Base-by-base conservation (phyloP, 2,329 filamentous ascomycete genomes). In the Raffaelea ambrosiae region DNA sequence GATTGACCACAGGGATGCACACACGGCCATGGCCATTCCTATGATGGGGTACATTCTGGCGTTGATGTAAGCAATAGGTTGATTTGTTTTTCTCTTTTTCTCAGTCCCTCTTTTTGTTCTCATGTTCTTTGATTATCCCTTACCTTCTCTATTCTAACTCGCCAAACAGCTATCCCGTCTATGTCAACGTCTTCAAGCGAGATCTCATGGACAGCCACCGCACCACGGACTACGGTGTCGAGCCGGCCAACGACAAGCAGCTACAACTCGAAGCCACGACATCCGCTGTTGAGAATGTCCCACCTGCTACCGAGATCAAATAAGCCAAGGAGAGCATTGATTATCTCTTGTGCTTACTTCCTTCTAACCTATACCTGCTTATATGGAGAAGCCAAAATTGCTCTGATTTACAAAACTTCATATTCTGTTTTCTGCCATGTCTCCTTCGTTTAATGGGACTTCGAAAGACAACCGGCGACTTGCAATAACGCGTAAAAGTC, bases 41-140 rank as follows among this genome's bases (percentile, higher is more conserved):
- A 59, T 60, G 57, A 59, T 59, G 58, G 58, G 58, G 10, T 61
- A 59, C 48, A 54, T 59, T 22, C 42, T 60, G n/a, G 57, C 59
- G 1, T 55, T 55, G 46, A 47, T 56, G 56, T 58, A 50, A n/a
- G n/a, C n/a, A n/a, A n/a, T n/a, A n/a, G n/a, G 41, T 26, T 23
- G 31, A 3, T 33, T 11, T 36, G 9, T n/a, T n/a, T 46, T 43
- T 29, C 8, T 29, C n/a, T 21, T 14, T 19, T 20, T 18, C 20
- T 36, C 7, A 22, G 13, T 36, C 14, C 13, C 20, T 46, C 31
- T 41, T 14, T 10, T 20, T 20, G 3, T 20, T 19, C 7, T 11
- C 35, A 19, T 16, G n/a, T 19, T 19, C 47, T 55, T 38, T 49
- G 22, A 26, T 13, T n/a, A 14, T 40, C 31, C 4, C 11, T 5